Evolutionary conservation across 805 yeast species (phyloP).

Genomic region (Lachancea meyersii): DNA sequence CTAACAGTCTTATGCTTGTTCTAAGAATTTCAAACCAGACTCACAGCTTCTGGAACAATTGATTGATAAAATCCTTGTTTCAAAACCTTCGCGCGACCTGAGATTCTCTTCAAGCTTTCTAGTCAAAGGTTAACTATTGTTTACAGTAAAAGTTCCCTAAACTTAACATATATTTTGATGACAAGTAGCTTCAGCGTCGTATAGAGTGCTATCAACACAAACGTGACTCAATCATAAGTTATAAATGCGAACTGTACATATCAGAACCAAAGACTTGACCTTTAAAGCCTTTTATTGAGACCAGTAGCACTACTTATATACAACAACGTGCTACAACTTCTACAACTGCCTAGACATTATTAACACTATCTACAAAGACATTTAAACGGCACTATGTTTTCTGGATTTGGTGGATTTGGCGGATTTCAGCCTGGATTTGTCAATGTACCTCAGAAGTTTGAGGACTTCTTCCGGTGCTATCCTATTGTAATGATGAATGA

Average conservation of each 20-base stretch:
- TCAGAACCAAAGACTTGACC: too few relatives aligned
- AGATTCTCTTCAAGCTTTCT: not conserved
- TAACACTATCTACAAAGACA: too few relatives aligned
- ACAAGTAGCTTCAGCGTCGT: not conserved
- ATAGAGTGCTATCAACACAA: conserved; percentile 2
- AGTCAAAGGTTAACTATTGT: not conserved
- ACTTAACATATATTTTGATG: not conserved
- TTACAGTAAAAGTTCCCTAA: not conserved
- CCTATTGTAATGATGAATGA: conserved; percentile 90
- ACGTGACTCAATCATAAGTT: not conserved
- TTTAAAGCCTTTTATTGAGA: not conserved
- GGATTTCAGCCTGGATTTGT: conserved; percentile 22
- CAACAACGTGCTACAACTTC: too few relatives aligned
- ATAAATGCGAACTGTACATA: too few relatives aligned
- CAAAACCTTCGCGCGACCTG: not conserved
- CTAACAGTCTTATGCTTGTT: too few relatives aligned
- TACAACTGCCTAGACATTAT: too few relatives aligned
- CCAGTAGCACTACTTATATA: too few relatives aligned
- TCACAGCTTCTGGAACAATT: too few relatives aligned
- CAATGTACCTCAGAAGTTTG: conserved; percentile 47
- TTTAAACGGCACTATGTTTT: conserved; percentile 27
- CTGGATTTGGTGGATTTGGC: conserved; percentile 31
- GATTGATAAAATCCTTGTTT: too few relatives aligned
- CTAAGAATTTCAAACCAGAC: too few relatives aligned
- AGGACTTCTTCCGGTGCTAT: conserved; percentile 86